phyloP scores from a whole-genome alignment of 179 eudicot genomes.

The Beta lomatogona region DNA sequence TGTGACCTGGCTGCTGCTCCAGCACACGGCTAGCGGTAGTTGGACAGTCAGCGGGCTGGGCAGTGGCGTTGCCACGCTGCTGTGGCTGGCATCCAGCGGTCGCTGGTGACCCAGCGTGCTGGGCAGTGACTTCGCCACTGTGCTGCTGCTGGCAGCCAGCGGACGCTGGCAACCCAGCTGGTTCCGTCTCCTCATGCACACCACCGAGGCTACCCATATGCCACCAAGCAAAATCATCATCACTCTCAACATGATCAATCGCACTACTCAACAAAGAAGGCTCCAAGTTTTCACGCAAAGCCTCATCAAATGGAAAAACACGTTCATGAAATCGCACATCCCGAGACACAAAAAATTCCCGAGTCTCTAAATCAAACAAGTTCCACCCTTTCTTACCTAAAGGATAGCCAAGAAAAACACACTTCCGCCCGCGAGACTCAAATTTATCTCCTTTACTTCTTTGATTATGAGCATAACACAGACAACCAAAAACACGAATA shows the following conservation, averaged over 20 bases:
- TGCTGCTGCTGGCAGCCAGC: background rate
- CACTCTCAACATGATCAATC: background rate
- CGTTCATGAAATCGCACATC: background rate
- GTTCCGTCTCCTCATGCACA: background rate
- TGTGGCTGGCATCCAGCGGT: no score
- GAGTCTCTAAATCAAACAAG: background rate
- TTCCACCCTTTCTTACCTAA: background rate
- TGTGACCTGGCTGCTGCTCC: background rate
- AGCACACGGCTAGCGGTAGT: no score
- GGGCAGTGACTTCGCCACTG: no score
- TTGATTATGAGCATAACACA: background rate
- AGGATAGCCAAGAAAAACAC: slow-evolving; percentile 5
- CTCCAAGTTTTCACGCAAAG: background rate
- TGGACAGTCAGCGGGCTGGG: no score
- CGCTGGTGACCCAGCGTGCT: no score
- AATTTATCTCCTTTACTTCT: slow-evolving; percentile 3
- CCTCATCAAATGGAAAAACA: background rate
- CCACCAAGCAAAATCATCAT: background rate
- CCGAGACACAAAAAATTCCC: background rate
- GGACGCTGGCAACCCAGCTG: background rate
- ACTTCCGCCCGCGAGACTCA: background rate
- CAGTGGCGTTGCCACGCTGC: no score
- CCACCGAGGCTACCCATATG: background rate
- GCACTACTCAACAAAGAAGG: background rate
- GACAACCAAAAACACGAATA: background rate